These are phyloP conservation scores for Boletus sp. DNA, from an alignment of 768 basidiomycete species.

Conservation along the genomic window DNA sequence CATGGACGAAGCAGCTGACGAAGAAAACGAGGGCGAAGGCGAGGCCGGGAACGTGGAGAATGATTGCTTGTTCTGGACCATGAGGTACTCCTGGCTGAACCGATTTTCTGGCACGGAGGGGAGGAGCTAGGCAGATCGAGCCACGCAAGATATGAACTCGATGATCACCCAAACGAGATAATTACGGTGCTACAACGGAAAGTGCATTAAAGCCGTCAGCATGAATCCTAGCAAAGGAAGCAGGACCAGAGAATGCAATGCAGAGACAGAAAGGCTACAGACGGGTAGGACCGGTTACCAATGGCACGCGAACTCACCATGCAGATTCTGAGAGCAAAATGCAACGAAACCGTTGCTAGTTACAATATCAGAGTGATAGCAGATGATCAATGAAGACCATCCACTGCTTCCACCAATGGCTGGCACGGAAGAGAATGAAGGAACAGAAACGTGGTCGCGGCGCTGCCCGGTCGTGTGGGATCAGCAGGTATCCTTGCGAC, in stretches of 20 bases:
- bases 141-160: constrained; percentile 25
- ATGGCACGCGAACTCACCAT: constrained; percentile 22
- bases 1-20: constrained; percentile 41
- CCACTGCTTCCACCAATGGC: constrained; percentile 11
- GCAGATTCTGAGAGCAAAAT: constrained; percentile 15
- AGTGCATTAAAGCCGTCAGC: constrained; percentile 13
- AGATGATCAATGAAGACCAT: constrained; percentile 28
- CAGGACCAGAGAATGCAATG: constrained; percentile 21
- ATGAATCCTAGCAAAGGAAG: constrained; percentile 8
- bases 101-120: constrained; percentile 15
- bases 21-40: constrained; percentile 43
- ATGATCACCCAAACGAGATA: constrained; percentile 29
- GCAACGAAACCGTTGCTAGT: constrained; percentile 1
- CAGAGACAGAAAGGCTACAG: constrained; percentile 23
- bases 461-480: constrained; percentile 17
- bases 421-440: constrained; percentile 8
- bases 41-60: constrained; percentile 40
- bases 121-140: constrained; percentile 18
- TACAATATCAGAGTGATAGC: constrained; percentile 1
- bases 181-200: constrained; percentile 28
- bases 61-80: constrained; percentile 37
- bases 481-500: neutral
- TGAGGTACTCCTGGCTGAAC: constrained; percentile 23
- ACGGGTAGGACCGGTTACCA: constrained; percentile 11
- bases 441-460: constrained; percentile 16